Base-by-base conservation (phyloP, 2,329 filamentous ascomycete genomes). In the Metarhizium album region DNA sequence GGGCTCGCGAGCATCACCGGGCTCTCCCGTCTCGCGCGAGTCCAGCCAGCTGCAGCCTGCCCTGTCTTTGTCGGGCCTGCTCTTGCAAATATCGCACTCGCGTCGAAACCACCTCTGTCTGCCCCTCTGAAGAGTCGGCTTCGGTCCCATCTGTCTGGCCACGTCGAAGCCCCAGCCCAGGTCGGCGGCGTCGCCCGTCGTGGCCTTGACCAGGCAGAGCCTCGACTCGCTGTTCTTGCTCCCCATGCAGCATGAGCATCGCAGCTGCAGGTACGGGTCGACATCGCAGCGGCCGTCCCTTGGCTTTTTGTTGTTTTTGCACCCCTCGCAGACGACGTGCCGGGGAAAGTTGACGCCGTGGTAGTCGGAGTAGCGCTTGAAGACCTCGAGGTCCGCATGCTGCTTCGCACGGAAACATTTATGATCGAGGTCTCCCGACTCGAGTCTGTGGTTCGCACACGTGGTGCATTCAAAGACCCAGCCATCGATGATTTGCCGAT, bases 381-480 rank as follows among this genome's bases (percentile, higher is more conserved):
- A 57, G 4, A 54, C 38, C 2, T 53, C 46, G 20, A 43, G 20
- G 2, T 43, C 20, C 13, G 20, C 20, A 13, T 43, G 16, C 18
- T 43, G 40, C 6, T 22, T 22, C 7, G 20, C 3, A 13, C 40
- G 40, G 18, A 43, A 14, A 52, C 59, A 62, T 5, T 7, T 42
- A 46, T 57, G 53, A 0, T 47, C 18, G 9, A 16, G 16, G 23
- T 29, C 42, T 1, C 52, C 48, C 37, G 53, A 37, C 4, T 24
- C 14, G 13, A 49, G 53, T 11, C 60, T 53, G 38, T 58, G 29
- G 48, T 63, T 55, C 42, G 60, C 55, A 46, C 60, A 63, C 53
- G 59, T 62, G 35, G 49, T 52, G 51, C 60, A 63, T 35, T 62
- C 60, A 4, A 60, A n/a, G 18, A 47, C 38, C 45, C 50, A 53